Conservation (phyloP, 108 stramenopile species). For the Nitzschia sp. region DNA sequence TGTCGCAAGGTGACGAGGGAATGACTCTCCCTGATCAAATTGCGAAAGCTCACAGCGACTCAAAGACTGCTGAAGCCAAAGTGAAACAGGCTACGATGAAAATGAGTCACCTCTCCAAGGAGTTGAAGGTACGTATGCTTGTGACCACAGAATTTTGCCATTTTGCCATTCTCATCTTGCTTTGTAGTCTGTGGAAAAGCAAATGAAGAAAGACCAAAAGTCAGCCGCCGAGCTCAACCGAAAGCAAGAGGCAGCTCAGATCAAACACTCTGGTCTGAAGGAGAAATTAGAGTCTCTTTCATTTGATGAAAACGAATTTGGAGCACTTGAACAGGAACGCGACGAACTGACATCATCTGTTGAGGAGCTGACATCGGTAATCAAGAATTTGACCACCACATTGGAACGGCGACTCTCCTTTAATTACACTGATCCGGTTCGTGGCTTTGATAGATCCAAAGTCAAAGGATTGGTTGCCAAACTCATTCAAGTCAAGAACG, state of each 20-base stretch:
- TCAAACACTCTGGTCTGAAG: constrained; percentile 52
- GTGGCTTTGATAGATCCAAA: constrained; percentile 89
- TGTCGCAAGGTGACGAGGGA: constrained; percentile 75
- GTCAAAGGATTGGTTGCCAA: constrained; percentile 95
- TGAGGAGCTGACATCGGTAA: constrained; percentile 49
- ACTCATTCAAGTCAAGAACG: constrained; percentile 80
- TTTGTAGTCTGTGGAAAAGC: constrained; percentile 72
- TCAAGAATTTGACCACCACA: constrained; percentile 80
- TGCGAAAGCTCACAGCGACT: constrained; percentile 78
- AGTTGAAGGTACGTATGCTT: constrained; percentile 56
- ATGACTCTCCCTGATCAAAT: constrained; percentile 85
- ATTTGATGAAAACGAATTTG: constrained; percentile 64
- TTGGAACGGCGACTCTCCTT: constrained; percentile 88
- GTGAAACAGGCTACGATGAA: constrained; percentile 90
- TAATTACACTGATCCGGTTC: constrained; percentile 88
- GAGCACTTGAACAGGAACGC: constrained; percentile 66
- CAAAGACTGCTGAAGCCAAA: constrained; percentile 87
- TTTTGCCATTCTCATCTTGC: constrained; percentile 2
- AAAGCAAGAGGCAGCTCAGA: constrained; percentile 49
- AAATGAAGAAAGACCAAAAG: constrained; percentile 81
- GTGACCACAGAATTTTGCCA: background rate
- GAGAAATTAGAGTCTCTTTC: constrained; percentile 41
- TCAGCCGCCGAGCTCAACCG: constrained; percentile 58
- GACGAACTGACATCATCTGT: constrained; percentile 58
- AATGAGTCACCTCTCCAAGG: constrained; percentile 80